Conservation (phyloP, 2,329 filamentous ascomycete species). For the Aspergillus clavatus region DNA sequence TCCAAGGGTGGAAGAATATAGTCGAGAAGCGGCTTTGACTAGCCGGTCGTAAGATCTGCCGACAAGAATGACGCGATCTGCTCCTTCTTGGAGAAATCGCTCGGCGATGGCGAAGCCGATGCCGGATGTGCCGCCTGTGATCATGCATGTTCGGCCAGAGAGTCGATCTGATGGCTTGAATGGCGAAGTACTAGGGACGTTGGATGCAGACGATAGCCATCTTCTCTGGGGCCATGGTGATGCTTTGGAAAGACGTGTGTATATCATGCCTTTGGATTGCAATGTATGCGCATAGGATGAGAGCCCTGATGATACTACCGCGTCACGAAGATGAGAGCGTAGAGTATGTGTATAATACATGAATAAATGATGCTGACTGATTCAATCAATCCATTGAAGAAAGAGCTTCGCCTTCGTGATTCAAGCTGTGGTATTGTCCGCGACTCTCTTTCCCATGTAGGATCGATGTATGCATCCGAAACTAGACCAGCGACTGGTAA, state of each 20-base stretch:
- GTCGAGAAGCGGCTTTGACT: constrained; percentile 30
- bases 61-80: constrained; percentile 54
- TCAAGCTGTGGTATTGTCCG: not conserved
- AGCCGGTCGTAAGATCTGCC: constrained; percentile 53
- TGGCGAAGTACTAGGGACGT: not conserved
- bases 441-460: too few species aligned
- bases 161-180: constrained; percentile 23
- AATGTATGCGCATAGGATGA: not conserved
- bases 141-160: constrained; percentile 43
- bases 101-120: constrained; percentile 65
- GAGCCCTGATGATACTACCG: not conserved
- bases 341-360: not conserved
- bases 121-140: constrained; percentile 66
- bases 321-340: not conserved
- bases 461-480: too few species aligned
- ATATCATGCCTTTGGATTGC: not conserved
- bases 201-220: constrained; percentile 6
- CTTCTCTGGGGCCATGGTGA: not conserved
- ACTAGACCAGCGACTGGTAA: too few species aligned
- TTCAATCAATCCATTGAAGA: not conserved
- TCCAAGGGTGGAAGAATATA: constrained; percentile 12
- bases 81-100: constrained; percentile 61
- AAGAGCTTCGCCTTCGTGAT: not conserved
- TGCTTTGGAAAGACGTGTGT: not conserved
- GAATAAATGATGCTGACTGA: not conserved